These are phyloP conservation scores for Ogataea wickerhamii DNA, from an alignment of 805 yeast genomes.

Conservation along the genomic window DNA sequence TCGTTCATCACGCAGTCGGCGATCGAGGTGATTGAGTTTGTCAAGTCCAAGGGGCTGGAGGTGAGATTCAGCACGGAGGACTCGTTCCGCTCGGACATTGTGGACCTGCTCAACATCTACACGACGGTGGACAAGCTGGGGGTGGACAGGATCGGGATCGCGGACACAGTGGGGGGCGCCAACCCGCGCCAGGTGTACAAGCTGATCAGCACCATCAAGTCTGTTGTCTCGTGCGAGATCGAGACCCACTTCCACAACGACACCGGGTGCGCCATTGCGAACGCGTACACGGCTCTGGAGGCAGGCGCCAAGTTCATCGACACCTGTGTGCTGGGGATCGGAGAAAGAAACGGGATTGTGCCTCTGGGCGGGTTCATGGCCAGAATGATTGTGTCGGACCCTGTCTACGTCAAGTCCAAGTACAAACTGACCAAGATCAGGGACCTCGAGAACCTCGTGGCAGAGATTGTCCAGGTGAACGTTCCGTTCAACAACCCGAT, in stretches of 20 bases:
- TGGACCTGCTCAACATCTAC: conserved; percentile 55
- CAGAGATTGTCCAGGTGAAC: conserved; percentile 56
- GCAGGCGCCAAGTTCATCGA: conserved; percentile 60
- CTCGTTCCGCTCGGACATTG: conserved; percentile 58
- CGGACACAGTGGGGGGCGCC: conserved; percentile 63
- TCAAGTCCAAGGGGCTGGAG: conserved; percentile 57
- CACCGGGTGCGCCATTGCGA: conserved; percentile 62
- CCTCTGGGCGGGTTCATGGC: conserved; percentile 63
- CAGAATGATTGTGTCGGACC: conserved; percentile 59
- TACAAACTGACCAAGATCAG: conserved; percentile 53
- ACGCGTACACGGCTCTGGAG: conserved; percentile 60
- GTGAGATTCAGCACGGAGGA: conserved; percentile 58
- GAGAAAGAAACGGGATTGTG: conserved; percentile 62
- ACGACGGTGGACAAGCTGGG: conserved; percentile 61
- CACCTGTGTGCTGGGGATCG: conserved; percentile 57
- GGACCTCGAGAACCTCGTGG: conserved; percentile 56
- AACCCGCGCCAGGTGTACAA: conserved; percentile 62
- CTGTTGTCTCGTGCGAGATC: conserved; percentile 56
- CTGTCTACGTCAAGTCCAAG: conserved; percentile 56
- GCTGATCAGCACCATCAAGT: conserved; percentile 53
- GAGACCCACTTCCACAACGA: conserved; percentile 63
- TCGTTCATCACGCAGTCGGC: conserved; percentile 55
- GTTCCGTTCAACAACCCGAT: conserved; percentile 61
- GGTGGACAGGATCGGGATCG: conserved; percentile 60
- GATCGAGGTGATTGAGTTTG: conserved; percentile 56